These are phyloP conservation scores for Penicillium paradoxum DNA, from an alignment of 495 filamentous ascomycete species.

Conservation along the genomic window DNA sequence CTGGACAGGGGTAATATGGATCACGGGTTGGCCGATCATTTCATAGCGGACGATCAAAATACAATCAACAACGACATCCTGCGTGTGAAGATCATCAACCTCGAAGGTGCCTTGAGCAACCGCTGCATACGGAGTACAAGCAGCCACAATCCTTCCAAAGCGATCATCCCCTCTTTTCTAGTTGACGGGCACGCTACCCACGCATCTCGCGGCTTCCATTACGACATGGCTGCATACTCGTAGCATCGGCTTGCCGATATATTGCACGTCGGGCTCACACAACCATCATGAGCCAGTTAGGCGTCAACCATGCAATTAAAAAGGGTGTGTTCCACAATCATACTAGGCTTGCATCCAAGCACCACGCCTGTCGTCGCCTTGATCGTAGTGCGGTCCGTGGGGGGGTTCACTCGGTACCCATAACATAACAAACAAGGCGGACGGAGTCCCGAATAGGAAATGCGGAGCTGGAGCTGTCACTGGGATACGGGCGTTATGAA, in stretches of 20 bases:
- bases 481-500: not conserved
- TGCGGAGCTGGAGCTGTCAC: slow-evolving; percentile 2
- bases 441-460: slow-evolving; percentile 6
- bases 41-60: slow-evolving; percentile 1
- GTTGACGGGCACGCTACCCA: not conserved
- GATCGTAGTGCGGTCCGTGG: slow-evolving; percentile 5
- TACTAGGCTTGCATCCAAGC: not conserved
- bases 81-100: not conserved
- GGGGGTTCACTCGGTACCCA: not conserved
- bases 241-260: slow-evolving; percentile 7
- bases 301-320: not conserved
- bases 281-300: slow-evolving; percentile 1
- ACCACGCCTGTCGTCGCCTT: not conserved
- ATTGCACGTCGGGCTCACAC: slow-evolving; percentile 5
- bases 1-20: not conserved
- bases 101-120: not conserved
- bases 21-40: slow-evolving; percentile 5
- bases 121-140: not conserved
- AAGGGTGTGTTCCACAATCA: not conserved
- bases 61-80: not conserved
- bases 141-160: not conserved
- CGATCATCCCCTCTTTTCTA: not conserved
- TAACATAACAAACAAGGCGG: not conserved
- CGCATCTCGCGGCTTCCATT: not conserved
- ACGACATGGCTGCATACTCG: not conserved